Base-by-base conservation (phyloP, 1,284 basidiomycete species). In the Malassezia sympodialis region DNA sequence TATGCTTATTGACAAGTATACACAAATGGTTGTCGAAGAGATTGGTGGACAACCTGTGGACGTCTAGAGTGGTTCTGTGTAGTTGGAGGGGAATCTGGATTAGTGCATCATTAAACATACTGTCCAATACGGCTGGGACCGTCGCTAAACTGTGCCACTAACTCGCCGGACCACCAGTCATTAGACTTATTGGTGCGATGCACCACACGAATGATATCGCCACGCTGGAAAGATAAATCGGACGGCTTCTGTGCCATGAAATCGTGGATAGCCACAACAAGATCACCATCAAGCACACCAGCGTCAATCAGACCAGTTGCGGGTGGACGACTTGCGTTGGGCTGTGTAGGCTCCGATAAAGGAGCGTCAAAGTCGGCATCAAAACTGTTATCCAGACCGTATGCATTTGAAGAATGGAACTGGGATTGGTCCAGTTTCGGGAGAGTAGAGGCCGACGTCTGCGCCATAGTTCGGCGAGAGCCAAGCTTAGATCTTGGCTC, bases 41-140 rank as follows among this genome's bases (percentile, higher is more conserved):
- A 77, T 80, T 45, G 77, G 72, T 42, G 76, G 79, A 8, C 67
- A 83, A 44, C 73, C 73, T 56, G 77, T 77, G 65, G 69, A 89
- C 15, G 51, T 40, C 21, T 51, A 48, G 14, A 47, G 32, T 4
- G 49, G 44, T 43, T 57, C 55, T 11, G 49, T 52, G 30, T 52
- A 57, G 45, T 57, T 57, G 19, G 55, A 51, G 4, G 55, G 55
- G 12, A 57, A 57, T 15, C 44, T 57, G 49, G 27, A 8, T 28
- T 8, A 26, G 23, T 28, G 23, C 40, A 42, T 8, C 11, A 19
- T 31, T 7, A 15, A 26, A 51, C 49, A 10, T 31, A 51, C 49
- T 43, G 24, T 31, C 49, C 49, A 7, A 17, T 10, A n/a, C 8
- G 31, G 17, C 17, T 28, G 3, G 30, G 42, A 14, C 34, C 54